Base-by-base conservation (phyloP, 2,329 filamentous ascomycete species). In the Magnaporthiopsis incrustans region DNA sequence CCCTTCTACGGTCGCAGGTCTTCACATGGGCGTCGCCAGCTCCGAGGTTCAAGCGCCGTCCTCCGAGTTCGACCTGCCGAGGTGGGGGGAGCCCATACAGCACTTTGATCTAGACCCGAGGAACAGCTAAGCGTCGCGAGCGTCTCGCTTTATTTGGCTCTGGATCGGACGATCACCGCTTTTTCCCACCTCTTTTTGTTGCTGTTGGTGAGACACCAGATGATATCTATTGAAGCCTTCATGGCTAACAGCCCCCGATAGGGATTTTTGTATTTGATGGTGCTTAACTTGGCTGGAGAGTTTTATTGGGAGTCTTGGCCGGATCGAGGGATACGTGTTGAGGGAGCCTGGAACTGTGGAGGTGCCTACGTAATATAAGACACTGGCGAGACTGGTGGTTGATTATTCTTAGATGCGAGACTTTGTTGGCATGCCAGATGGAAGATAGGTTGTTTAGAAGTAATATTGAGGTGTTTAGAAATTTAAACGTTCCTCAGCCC, bases 1-100 rank as follows among this genome's bases (percentile, higher is more conserved):
- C 14, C 67, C 70, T 0, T 61, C 65, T 1, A 67, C 71, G 15
- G 72, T 79, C 25, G 30, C 61, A 12, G 75, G 76, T 0, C 70
- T 80, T 10, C 63, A 65, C 56, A 71, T 80, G 38, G 71, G 69
- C 33, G 71, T 80, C 32, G 73, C 71, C 26, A 79, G 77, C 67
- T 74, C 76, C 12, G 59, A 69, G 22, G 78, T 80, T 18, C 71
- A 68, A 61, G 72, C 73, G 27, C 73, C 77, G 0, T 66, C 67
- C 18, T 71, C 68, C 14, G 70, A 73, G 50, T 66, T 72, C 50
- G 72, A 75, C 64, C 71, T 80, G 63, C 75, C 76, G 2, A 70
- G 63, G n/a, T 79, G 78, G 78, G 77, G 68, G 3, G 62, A 61
- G 10, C 57, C 63, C 7, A 67, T 61, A 8, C 53, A 60, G 22